Base-by-base conservation (phyloP, 2,329 filamentous ascomycete species). In the Salinomyces thailandicus region DNA sequence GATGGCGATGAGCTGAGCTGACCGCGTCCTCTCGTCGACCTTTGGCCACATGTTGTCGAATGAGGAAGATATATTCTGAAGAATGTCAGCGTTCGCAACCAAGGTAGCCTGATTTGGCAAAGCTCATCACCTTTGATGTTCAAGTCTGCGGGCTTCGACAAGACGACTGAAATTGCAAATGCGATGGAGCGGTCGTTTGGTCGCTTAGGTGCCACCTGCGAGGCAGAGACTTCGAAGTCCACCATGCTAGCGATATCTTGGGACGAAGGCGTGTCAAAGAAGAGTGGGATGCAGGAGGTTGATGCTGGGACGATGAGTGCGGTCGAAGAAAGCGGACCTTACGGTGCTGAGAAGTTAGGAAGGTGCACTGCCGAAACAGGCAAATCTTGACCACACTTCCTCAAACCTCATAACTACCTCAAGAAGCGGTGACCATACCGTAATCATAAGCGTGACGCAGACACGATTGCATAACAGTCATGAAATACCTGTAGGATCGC, bases 91-190 rank as follows among this genome's bases (percentile, higher is more conserved):
- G 1, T 31, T 5, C 52, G 36, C 3, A 60, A 5, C n/a, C 4
- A 27, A 14, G 35, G 33, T 27, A 24, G 5, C 11, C 6, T 5
- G 11, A 5, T 20, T 26, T 22, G 18, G 20, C 5, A n/a, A 12
- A 17, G 8, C 9, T 18, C 5, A 24, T 27, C 29, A 45, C 51
- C 51, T 53, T 51, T 50, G 3, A 62, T 47, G 2, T 51, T 44
- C 13, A 58, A 38, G 0, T 48, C 52, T 4, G 41, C 29, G 4
- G 64, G 63, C 38, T 63, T 67, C 2, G 54, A 52, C 15, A 49
- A 51, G n/a, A 64, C 42, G 18, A 56, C 22, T 13, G 46, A 41
- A n/a, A 54, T 36, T 16, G 52, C 52, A 29, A 53, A 42, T 5
- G 50, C 47, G 13, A 55, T 37, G 5, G 44, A 37, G 32, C 36